These are phyloP conservation scores for Rhynchosporium secalis DNA, from an alignment of 2,329 filamentous ascomycete genomes.

Conservation along the genomic window DNA sequence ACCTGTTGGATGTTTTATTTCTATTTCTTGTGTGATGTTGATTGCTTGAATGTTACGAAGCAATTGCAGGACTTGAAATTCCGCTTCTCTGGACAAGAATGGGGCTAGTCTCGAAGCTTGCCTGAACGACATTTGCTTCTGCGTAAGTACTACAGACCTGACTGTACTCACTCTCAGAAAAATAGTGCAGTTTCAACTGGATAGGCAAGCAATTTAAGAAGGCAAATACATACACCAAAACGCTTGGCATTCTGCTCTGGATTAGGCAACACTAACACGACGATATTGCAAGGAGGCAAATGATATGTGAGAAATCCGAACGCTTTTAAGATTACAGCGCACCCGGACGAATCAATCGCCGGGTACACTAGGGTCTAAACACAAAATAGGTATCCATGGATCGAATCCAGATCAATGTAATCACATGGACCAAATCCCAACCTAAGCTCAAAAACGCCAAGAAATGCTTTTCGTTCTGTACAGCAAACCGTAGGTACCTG, in stretches of 20 bases:
- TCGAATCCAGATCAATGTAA: too few species aligned
- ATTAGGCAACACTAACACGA: background rate
- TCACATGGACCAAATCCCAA: background rate
- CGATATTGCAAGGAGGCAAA: background rate
- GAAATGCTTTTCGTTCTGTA: background rate
- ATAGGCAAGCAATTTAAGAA: background rate
- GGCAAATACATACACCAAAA: background rate
- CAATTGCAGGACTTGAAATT: too few species aligned
- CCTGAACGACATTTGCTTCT: too few species aligned
- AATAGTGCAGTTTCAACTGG: background rate
- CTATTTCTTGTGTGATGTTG: too few species aligned
- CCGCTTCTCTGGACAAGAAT: too few species aligned
- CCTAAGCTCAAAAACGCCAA: constrained; percentile 11
- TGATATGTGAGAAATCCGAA: background rate
- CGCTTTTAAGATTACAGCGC: constrained; percentile 6
- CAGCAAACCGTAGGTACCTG: background rate
- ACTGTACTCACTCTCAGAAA: too few species aligned
- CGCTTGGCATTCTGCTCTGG: background rate
- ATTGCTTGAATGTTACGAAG: too few species aligned
- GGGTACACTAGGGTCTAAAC: constrained; percentile 9
- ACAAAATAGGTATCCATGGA: constrained; percentile 12
- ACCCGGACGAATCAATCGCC: constrained; percentile 23
- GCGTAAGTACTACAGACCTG: too few species aligned
- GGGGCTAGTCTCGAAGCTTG: too few species aligned
- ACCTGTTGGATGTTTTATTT: too few species aligned